Evolutionary conservation across 2,329 filamentous ascomycete species (phyloP), one percentile per base, ranked within the genome.

Genomic region (Colletotrichum euphorbiae): DNA sequence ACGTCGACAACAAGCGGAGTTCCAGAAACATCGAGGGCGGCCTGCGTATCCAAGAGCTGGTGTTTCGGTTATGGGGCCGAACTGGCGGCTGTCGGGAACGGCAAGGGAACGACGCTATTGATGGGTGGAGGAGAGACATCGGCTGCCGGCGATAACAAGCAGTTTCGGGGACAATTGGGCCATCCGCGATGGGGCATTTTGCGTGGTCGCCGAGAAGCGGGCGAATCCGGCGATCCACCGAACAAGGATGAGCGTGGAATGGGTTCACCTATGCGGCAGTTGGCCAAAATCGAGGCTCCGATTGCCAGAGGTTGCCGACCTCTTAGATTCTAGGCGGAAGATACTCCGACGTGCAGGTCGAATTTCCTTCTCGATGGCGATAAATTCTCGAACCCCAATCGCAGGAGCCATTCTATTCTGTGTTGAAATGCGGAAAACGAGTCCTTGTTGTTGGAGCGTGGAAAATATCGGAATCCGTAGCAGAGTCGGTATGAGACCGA

Each of bases 51-150:
- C 28, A 28, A 28, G 28, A 28, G 28, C 28, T 28, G 36, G 11
- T 46, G 43, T 48, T 40, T 50, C 56, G 56, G 43, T 38, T 36
- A 59, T 40, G 43, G 19, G 31, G 15, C 56, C 42, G 43, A 45
- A 36, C n/a, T 38, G 38, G 31, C 65, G 65, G 65, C 65, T 58
- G 60, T 64, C 65, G 65, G 65, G 11, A 52, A 60, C 65, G 60
- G 65, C 28, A 52, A 38, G 15, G 33, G 8, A 17, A 36, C 24
- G 38, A 60, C 9, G 8, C 17, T 15, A 36, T 40, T 38, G 31
- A 12, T n/a, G 43, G 43, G 19, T 8, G 24, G n/a, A 31, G 31
- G 13, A 33, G 13, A 33, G 12, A 40, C 12, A 21, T 31, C 65
- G 60, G 60, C 54, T 67, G 64, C 64, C 64, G 64, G 64, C 38